These are phyloP conservation scores for Tephrocybe sp. DNA, from an alignment of 768 basidiomycete species.

Conservation along the genomic window DNA sequence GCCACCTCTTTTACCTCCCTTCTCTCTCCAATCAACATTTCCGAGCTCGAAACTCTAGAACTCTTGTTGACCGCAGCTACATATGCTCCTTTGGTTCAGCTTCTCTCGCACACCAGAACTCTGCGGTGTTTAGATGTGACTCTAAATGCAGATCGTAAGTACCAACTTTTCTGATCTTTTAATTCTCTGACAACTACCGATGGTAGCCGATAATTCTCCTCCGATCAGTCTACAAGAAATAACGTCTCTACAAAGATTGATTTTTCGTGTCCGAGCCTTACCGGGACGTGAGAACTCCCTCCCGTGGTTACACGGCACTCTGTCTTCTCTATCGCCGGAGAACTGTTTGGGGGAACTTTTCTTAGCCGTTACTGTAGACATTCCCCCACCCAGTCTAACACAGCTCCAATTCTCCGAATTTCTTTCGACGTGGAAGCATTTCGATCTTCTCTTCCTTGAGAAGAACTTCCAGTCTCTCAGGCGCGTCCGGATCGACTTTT, in stretches of 20 bases:
- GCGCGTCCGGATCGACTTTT: constrained; percentile 17
- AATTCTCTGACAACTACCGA: constrained; percentile 14
- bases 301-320: constrained; percentile 22
- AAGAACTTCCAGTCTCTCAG: constrained; percentile 19
- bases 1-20: background rate
- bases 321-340: constrained; percentile 17
- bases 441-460: constrained; percentile 24
- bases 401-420: constrained; percentile 17
- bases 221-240: constrained; percentile 4
- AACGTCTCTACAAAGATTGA: constrained; percentile 17
- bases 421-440: constrained; percentile 21
- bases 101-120: background rate
- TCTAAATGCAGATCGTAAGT: constrained; percentile 10
- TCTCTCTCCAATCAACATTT: constrained; percentile 4
- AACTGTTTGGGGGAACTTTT: constrained; percentile 21
- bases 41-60: background rate
- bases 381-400: constrained; percentile 24
- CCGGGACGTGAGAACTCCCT: constrained; percentile 24
- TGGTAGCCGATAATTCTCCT: constrained; percentile 17
- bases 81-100: background rate
- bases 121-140: constrained; percentile 9
- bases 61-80: background rate
- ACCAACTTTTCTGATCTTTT: constrained; percentile 12
- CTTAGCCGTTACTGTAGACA: constrained; percentile 22
- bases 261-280: constrained; percentile 20